Base-by-base conservation (phyloP, 75 land plant species). In the Pseudotsuga menziesii region DNA sequence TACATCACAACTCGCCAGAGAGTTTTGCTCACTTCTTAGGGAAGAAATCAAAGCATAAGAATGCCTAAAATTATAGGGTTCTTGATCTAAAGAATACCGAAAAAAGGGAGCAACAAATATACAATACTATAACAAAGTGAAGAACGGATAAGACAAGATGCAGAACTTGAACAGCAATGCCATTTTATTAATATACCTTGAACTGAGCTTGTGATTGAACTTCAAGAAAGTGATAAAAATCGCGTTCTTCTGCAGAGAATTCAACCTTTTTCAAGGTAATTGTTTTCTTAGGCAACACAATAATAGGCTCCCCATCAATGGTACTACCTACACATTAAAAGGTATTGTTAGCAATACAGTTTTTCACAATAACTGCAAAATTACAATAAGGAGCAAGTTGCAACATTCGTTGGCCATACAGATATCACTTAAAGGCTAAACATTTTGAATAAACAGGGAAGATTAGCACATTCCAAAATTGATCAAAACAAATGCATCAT, bases 291-390 rank as follows among this genome's bases (percentile, higher is more conserved):
- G 99, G 99, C 59, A 97, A 79, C 0, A 81, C 82, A 22, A 97
- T 76, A n/a, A 97, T 94, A 63, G 99, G 99, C 76, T 88, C 75
- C 11, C 98, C 99, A 88, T 94, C 92, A 58, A 97, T 84, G 5
- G 80, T 39, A 73, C 95, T 83, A 19, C 74, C 99, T 97, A 81
- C 19, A 84, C 79, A 15, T 22, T 61, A 76, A n/a, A 25, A 26
- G 22, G 72, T 41, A 69, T 41, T 41, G n/a, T 41, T 20, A 69
- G 72, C 25, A 20, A 78, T 58, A 54, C 6, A 41, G 35, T 55
- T 16, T 13, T 27, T 26, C 27, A 58, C 36, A 76, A 2, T 56
- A 61, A 27, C 16, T 26, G 9, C 1, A 48, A 11, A 48, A 48
- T 48, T n/a, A 52, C 20, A 14, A 48, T 55, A 25, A 32, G 3